Evolutionary conservation across 345 rosid genomes (phyloP).

Genomic region (Heritiera fomes): DNA sequence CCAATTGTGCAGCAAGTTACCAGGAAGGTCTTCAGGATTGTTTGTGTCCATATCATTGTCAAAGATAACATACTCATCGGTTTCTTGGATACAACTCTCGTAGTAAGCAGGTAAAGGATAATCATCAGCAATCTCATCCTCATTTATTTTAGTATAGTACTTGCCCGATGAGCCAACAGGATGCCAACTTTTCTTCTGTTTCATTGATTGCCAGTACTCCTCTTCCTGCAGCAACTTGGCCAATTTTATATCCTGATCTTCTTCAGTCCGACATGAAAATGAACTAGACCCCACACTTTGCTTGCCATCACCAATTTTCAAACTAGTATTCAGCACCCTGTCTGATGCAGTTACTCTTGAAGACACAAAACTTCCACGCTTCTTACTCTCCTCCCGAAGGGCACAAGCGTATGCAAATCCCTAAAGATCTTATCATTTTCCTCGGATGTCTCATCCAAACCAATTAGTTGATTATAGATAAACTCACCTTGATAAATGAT

Average conservation of each 20-base stretch:
- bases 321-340: too few relatives aligned
- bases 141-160: slow-evolving; percentile 46
- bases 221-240: slow-evolving; percentile 75
- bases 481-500: slow-evolving; percentile 66
- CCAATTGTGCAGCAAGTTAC: slow-evolving; percentile 73
- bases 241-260: slow-evolving; percentile 59
- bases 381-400: slow-evolving; percentile 51
- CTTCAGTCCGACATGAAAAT: slow-evolving; percentile 37
- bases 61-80: slow-evolving; percentile 44
- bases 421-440: slow-evolving; percentile 43
- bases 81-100: slow-evolving; percentile 53
- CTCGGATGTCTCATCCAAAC: slow-evolving; percentile 61
- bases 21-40: slow-evolving; percentile 53
- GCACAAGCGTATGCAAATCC: slow-evolving; percentile 49
- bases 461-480: slow-evolving; percentile 58
- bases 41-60: too few relatives aligned
- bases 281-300: background rate
- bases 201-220: slow-evolving; percentile 62
- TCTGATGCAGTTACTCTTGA: too few relatives aligned
- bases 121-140: slow-evolving; percentile 80
- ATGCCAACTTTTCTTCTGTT: slow-evolving; percentile 39
- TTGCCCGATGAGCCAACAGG: too few relatives aligned
- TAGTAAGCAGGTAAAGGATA: slow-evolving; percentile 84
- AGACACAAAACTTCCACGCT: slow-evolving; percentile 13
- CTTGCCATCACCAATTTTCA: too few relatives aligned